phyloP scores from a whole-genome alignment of 225 moss, liverwort and hornwort genomes.

The Lunularia cruciata region DNA sequence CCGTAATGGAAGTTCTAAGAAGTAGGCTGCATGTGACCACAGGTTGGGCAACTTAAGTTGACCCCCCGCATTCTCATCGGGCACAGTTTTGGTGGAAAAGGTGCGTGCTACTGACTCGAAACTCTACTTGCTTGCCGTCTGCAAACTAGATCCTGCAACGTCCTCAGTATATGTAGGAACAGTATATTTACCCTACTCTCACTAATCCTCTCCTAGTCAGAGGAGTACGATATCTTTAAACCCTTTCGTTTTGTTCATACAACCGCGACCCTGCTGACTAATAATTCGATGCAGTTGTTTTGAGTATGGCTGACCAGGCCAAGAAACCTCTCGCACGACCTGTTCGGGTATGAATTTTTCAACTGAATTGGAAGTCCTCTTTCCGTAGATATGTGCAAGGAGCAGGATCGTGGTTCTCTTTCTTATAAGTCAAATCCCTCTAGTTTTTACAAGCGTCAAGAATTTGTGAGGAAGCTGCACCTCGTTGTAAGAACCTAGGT shows the following conservation, averaged over 20 bases:
- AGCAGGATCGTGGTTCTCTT: neutral
- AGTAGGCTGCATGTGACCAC: no score
- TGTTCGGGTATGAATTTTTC: conserved; percentile 57
- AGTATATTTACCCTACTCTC: neutral
- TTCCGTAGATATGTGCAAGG: no score
- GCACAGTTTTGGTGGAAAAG: conserved; percentile 98
- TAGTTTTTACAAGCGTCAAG: no score
- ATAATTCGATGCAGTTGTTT: conserved; percentile 52
- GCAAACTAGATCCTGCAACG: no score
- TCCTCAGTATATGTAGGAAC: neutral
- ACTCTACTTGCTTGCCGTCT: no score
- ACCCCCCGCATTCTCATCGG: conserved; percentile 91
- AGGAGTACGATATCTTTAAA: neutral
- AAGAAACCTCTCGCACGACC: conserved; percentile 93
- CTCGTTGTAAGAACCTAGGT: no score
- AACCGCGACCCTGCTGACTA: neutral
- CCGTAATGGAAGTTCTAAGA: no score
- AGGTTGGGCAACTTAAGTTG: conserved; percentile 84
- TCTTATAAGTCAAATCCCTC: no score
- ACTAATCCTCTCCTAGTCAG: neutral
- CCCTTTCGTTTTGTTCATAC: neutral
- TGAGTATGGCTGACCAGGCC: conserved; percentile 99
- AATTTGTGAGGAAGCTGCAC: no score
- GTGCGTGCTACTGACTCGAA: conserved; percentile 39
- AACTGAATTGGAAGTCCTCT: neutral